Percentiles rank a stretch among this genome's conserved stretches.
Evolutionary conservation across 2,329 filamentous ascomycete genomes (phyloP).

Genomic region (Penicillium occitanis): DNA sequence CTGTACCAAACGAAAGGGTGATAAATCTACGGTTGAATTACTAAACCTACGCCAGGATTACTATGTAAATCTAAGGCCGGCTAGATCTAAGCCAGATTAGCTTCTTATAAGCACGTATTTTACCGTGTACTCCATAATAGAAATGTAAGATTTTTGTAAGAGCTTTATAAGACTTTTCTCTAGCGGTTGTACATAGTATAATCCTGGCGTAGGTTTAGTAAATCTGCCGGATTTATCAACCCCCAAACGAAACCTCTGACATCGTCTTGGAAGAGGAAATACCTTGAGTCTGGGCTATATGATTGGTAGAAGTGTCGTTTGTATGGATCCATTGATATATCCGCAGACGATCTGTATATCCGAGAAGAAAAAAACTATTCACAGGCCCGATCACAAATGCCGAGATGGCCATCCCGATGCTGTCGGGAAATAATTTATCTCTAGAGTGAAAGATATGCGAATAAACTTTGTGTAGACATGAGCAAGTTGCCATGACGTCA

Average conservation of each 20-base stretch:
- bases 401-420: not conserved
- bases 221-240: too few species aligned
- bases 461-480: not conserved
- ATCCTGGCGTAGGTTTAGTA: too few species aligned
- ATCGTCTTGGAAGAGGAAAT: not conserved
- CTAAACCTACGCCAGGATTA: too few species aligned
- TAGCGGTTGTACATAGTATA: too few species aligned
- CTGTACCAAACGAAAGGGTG: not conserved
- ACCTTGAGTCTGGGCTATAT: not conserved
- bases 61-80: too few species aligned
- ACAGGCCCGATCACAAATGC: not conserved
- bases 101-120: too few species aligned
- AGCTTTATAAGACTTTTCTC: too few species aligned
- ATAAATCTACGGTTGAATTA: too few species aligned
- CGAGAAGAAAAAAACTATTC: not conserved
- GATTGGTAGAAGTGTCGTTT: not conserved
- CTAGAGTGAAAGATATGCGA: not conserved
- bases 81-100: too few species aligned
- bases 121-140: too few species aligned
- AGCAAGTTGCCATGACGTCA: not conserved
- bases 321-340: constrained; percentile 2
- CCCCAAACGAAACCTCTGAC: not conserved
- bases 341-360: not conserved
- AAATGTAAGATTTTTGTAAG: too few species aligned
- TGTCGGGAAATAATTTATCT: not conserved